Percentiles rank a stretch among this genome's conserved stretches.
These are phyloP conservation scores for Dactylellina cionopaga DNA, from an alignment of 2,329 filamentous ascomycete genomes.

Conservation along the genomic window DNA sequence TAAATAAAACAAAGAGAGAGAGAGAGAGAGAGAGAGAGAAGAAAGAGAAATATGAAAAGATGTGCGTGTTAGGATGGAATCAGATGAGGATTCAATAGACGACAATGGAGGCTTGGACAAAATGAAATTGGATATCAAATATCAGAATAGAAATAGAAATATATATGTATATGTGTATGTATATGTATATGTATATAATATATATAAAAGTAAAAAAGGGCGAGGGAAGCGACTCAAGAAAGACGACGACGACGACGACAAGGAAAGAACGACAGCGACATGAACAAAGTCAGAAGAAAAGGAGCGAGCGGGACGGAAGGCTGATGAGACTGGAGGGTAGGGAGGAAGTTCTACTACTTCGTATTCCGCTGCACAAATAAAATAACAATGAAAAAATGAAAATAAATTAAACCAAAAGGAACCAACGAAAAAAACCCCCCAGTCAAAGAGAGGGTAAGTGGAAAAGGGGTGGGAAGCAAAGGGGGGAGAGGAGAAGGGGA, in stretches of 20 bases:
- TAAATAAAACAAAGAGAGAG: constrained; percentile 27
- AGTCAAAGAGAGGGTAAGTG: constrained; percentile 40
- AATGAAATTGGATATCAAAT: background rate
- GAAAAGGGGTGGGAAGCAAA: constrained; percentile 53
- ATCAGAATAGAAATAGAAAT: too few relatives aligned
- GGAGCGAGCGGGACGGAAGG: constrained; percentile 30
- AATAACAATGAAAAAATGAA: constrained; percentile 30
- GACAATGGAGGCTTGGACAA: constrained; percentile 35
- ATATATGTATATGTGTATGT: too few relatives aligned
- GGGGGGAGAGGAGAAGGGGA: constrained; percentile 1
- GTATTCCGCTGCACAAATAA: too few relatives aligned
- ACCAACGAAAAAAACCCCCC: too few relatives aligned
- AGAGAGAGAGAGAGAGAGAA: constrained; percentile 19
- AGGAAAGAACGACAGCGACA: too few relatives aligned
- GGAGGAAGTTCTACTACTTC: too few relatives aligned
- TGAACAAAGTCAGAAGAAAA: background rate
- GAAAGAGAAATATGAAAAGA: constrained; percentile 17
- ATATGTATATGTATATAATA: too few relatives aligned
- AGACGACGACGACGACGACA: too few relatives aligned
- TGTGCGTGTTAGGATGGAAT: constrained; percentile 58
- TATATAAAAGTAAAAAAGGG: too few relatives aligned
- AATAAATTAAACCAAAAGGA: background rate
- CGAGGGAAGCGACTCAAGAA: too few relatives aligned
- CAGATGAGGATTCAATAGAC: constrained; percentile 55
- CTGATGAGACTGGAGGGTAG: too few relatives aligned